Conservation (phyloP, 148 eudicot genomes). For the Pouteria glomerata region DNA sequence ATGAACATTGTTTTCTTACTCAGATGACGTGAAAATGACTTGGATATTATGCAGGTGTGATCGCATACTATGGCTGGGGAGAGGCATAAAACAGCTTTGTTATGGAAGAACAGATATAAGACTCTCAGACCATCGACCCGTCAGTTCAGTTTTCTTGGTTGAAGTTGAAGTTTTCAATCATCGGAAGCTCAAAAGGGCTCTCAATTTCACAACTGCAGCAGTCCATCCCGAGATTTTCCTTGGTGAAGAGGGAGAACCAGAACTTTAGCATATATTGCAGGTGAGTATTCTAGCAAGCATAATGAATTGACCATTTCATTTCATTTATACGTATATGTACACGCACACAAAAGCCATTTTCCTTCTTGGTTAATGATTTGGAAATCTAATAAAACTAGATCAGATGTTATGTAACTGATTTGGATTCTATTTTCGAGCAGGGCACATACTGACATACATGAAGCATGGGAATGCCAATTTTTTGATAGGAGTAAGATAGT, state of each 20-base stretch:
- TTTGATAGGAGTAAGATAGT: neutral
- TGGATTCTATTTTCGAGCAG: neutral
- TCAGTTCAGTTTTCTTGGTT: constrained; percentile 70
- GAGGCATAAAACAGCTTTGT: constrained; percentile 71
- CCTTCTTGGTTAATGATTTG: neutral
- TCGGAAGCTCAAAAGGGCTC: constrained; percentile 72
- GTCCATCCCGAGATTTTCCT: constrained; percentile 53
- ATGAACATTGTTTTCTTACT: neutral
- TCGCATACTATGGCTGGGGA: constrained; percentile 84
- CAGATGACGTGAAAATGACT: too few relatives aligned
- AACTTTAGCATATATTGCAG: constrained; percentile 1
- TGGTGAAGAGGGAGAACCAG: neutral
- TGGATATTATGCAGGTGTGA: constrained; percentile 70
- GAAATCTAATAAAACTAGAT: neutral
- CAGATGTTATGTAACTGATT: neutral
- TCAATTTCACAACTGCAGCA: constrained; percentile 66
- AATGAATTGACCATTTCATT: neutral
- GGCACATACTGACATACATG: neutral
- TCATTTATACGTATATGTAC: too few relatives aligned
- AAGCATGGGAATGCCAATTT: neutral
- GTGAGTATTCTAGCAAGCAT: neutral
- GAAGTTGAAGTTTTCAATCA: constrained; percentile 76
- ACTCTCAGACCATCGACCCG: constrained; percentile 91
- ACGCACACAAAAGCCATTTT: too few relatives aligned
- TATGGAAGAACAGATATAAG: constrained; percentile 60